Evolutionary conservation across 192 early-diverging fungal genomes (phyloP).

Genomic region (Backusella luteola): DNA sequence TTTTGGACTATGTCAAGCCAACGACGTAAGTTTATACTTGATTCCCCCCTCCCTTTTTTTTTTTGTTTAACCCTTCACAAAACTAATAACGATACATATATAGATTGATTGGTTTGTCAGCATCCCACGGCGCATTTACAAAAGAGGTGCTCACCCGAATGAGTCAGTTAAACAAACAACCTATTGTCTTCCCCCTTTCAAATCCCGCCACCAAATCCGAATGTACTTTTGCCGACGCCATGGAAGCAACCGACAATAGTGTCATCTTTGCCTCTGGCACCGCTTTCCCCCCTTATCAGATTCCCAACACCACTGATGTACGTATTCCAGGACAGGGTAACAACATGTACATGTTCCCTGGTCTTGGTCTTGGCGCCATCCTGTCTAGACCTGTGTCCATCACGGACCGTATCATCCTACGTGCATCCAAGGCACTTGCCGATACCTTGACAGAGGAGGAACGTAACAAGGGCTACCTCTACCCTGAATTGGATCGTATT

Average conservation of each 20-base stretch:
- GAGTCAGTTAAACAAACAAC: constrained; percentile 71
- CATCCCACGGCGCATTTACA: constrained; percentile 77
- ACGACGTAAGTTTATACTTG: constrained; percentile 49
- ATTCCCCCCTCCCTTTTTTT: too few relatives aligned
- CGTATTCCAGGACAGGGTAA: constrained; percentile 83
- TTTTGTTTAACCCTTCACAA: background rate
- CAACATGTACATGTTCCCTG: constrained; percentile 71
- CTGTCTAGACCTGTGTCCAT: constrained; percentile 68
- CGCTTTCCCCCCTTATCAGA: constrained; percentile 79
- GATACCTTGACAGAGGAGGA: constrained; percentile 74
- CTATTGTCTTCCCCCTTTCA: constrained; percentile 90
- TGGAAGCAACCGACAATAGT: constrained; percentile 77
- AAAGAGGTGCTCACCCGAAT: constrained; percentile 69
- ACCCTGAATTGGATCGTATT: constrained; percentile 85
- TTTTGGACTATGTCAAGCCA: constrained; percentile 85
- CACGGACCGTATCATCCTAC: constrained; percentile 81
- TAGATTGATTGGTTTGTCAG: constrained; percentile 81
- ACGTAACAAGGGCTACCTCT: constrained; percentile 64
- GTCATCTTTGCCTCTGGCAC: constrained; percentile 99
- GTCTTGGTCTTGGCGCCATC: constrained; percentile 85
- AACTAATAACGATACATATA: background rate
- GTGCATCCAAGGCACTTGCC: constrained; percentile 75
- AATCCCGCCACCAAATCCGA: constrained; percentile 89
- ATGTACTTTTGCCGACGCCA: constrained; percentile 92
- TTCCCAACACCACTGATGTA: constrained; percentile 56